Percentiles rank a stretch among this genome's conserved stretches.
phyloP scores from a whole-genome alignment of 306 rosid genomes.

The Cucumis melo region DNA sequence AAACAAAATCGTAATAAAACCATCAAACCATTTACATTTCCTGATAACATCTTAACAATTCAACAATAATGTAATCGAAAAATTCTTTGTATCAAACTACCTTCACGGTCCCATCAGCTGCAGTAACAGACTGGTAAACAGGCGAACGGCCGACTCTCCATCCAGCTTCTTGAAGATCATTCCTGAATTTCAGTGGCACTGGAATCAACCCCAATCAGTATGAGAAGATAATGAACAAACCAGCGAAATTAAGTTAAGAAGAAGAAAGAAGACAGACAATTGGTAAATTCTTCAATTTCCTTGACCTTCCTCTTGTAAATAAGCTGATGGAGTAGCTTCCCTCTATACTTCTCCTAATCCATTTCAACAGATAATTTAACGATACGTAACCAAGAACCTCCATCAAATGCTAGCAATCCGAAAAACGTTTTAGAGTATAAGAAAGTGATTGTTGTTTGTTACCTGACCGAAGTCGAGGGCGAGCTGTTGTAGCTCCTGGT shows the following conservation, averaged over 20 bases:
- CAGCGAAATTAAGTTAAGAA: not conserved
- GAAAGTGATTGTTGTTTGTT: not conserved
- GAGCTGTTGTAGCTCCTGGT: conserved; percentile 63
- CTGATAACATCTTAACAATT: not conserved
- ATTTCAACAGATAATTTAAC: not conserved
- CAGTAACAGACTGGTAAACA: conserved; percentile 44
- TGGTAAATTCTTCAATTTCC: conserved; percentile 60
- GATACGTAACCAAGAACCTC: not conserved
- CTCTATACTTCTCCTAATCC: conserved; percentile 60
- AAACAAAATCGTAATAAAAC: not conserved
- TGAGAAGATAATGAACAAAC: not conserved
- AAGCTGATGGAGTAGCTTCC: conserved; percentile 83
- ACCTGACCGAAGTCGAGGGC: conserved; percentile 70
- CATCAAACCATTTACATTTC: no score
- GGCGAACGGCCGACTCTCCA: conserved; percentile 93
- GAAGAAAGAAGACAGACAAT: conserved; percentile 27
- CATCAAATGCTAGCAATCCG: not conserved
- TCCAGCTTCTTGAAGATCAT: conserved; percentile 75
- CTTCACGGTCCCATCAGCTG: conserved; percentile 90
- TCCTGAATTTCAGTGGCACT: conserved; percentile 87
- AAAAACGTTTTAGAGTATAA: not conserved
- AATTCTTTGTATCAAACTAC: conserved; percentile 17
- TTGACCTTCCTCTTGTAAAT: conserved; percentile 73
- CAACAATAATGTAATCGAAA: not conserved
- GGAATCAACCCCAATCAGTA: not conserved